Evolutionary conservation across 805 yeast genomes (phyloP).

Genomic region (Nematodospora valgi): DNA sequence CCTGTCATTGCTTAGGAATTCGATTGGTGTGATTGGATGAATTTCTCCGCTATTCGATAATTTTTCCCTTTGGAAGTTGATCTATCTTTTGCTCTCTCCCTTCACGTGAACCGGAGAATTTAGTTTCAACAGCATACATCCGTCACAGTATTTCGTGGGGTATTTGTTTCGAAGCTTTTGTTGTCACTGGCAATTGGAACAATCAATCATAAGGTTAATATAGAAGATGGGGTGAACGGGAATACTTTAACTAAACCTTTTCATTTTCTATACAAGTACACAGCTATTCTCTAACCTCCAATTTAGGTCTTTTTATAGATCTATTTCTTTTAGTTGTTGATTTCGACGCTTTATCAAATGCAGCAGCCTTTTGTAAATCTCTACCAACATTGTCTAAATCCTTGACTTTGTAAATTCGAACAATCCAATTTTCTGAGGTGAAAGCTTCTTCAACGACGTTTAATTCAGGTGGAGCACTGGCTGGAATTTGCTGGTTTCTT

Average conservation of each 20-base stretch:
- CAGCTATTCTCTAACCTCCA: slow-evolving; percentile 46
- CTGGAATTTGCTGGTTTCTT: slow-evolving; percentile 73
- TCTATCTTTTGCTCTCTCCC: too few relatives aligned
- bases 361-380: slow-evolving; percentile 56
- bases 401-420: slow-evolving; percentile 88
- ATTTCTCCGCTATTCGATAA: not conserved
- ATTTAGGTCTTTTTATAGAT: slow-evolving; percentile 48
- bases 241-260: too few relatives aligned
- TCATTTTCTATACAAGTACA: not conserved
- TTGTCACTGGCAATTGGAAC: too few relatives aligned
- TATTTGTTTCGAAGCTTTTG: too few relatives aligned
- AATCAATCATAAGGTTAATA: too few relatives aligned
- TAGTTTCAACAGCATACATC: too few relatives aligned
- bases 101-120: too few relatives aligned
- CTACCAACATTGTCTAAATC: slow-evolving; percentile 87
- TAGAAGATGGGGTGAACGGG: too few relatives aligned
- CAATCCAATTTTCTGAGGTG: slow-evolving; percentile 96
- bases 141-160: too few relatives aligned
- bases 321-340: slow-evolving; percentile 27
- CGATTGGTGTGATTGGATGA: not conserved
- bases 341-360: slow-evolving; percentile 40
- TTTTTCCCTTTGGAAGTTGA: too few relatives aligned
- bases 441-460: slow-evolving; percentile 89
- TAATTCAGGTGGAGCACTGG: slow-evolving; percentile 46
- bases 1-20: slow-evolving; percentile 23